Conservation (phyloP, 768 basidiomycete species). For the Russula griseocarnosa region DNA sequence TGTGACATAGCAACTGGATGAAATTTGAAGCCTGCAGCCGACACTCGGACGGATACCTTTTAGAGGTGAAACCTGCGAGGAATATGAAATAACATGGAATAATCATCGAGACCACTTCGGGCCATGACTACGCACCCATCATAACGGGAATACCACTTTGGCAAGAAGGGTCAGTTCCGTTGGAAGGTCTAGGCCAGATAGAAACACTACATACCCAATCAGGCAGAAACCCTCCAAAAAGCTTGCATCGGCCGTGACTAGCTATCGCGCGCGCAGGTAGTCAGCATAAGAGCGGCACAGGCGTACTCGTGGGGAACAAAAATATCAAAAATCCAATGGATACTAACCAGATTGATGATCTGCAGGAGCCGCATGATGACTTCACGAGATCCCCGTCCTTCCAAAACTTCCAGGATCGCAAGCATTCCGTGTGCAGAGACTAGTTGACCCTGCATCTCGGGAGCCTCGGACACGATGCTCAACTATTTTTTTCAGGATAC, state of each 20-base stretch:
- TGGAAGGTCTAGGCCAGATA: background rate
- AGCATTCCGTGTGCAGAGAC: constrained; percentile 94
- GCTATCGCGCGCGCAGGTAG: constrained; percentile 30
- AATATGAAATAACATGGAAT: constrained; percentile 2
- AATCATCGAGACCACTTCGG: constrained; percentile 11
- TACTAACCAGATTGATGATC: constrained; percentile 79
- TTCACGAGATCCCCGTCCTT: constrained; percentile 80
- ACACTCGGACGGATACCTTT: constrained; percentile 90
- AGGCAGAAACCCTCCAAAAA: constrained; percentile 94
- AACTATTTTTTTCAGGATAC: constrained; percentile 44
- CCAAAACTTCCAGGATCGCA: constrained; percentile 89
- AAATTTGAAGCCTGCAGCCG: constrained; percentile 94
- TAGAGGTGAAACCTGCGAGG: constrained; percentile 86
- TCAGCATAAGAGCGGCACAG: background rate
- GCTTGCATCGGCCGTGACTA: constrained; percentile 64
- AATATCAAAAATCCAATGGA: background rate
- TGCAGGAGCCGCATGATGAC: constrained; percentile 81
- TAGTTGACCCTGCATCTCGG: constrained; percentile 84
- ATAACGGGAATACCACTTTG: constrained; percentile 88
- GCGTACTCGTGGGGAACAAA: background rate
- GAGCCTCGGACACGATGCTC: constrained; percentile 67
- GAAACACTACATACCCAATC: constrained; percentile 54
- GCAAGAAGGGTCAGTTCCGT: constrained; percentile 2
- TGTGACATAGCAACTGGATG: constrained; percentile 86
- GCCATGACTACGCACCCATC: constrained; percentile 56